Percentiles rank a stretch among this genome's conserved stretches.
phyloP scores from a whole-genome alignment of 2,329 filamentous ascomycete genomes.

The Epichloe sp. region DNA sequence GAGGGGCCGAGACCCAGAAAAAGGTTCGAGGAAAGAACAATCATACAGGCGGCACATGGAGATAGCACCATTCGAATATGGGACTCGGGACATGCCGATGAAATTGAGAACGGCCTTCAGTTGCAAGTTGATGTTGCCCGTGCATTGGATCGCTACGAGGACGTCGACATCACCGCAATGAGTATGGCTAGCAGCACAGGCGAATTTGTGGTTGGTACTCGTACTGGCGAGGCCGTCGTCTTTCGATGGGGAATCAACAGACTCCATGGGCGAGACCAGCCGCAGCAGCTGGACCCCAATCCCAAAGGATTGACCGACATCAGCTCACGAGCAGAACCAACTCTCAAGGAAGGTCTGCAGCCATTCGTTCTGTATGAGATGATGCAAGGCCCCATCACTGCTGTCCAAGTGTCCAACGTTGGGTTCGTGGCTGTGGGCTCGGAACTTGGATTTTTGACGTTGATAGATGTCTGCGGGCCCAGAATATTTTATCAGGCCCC shows the following conservation, averaged over 20 bases:
- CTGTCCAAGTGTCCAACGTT: conserved; percentile 74
- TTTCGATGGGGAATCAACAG: conserved; percentile 82
- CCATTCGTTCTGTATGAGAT: conserved; percentile 74
- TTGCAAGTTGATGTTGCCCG: conserved; percentile 80
- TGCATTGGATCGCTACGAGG: conserved; percentile 65
- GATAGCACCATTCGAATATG: conserved; percentile 87
- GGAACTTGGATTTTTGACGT: conserved; percentile 63
- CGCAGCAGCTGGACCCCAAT: conserved; percentile 38
- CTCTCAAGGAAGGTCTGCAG: conserved; percentile 65
- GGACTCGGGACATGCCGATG: conserved; percentile 84
- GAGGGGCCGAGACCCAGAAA: conserved; percentile 57
- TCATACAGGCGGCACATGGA: conserved; percentile 76
- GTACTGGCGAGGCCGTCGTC: conserved; percentile 70
- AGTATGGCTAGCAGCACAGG: conserved; percentile 69
- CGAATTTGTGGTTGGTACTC: conserved; percentile 73
- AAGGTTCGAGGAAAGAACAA: conserved; percentile 68
- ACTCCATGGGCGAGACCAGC: conserved; percentile 50
- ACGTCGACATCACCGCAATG: conserved; percentile 65
- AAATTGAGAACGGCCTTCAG: conserved; percentile 73
- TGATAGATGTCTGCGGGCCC: conserved; percentile 82
- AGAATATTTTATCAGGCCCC: conserved; percentile 66
- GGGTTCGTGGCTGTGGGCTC: conserved; percentile 85
- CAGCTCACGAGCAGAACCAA: conserved; percentile 54
- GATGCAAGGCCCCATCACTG: conserved; percentile 68
- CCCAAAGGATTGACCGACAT: conserved; percentile 66